Evolutionary conservation across 2,329 filamentous ascomycete species (phyloP).

Genomic region (Aspergillus pseudoglaucus): DNA sequence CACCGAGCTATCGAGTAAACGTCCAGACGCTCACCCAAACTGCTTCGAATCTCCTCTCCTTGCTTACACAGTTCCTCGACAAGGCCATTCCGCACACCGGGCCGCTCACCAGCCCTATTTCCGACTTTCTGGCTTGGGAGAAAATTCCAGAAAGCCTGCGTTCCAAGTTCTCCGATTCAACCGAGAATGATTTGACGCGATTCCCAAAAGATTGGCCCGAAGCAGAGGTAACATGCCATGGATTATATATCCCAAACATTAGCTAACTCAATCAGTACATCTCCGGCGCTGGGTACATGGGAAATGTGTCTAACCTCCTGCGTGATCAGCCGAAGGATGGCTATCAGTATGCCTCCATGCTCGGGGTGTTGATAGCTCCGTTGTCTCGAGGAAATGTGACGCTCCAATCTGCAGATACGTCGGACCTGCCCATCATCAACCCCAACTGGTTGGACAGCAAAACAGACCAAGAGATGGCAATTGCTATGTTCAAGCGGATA

Average conservation of each 20-base stretch:
- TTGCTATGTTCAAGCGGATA: constrained; percentile 39
- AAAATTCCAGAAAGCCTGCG: constrained; percentile 23
- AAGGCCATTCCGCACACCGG: constrained; percentile 13
- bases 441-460: constrained; percentile 41
- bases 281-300: constrained; percentile 17
- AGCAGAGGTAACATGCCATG: constrained; percentile 17
- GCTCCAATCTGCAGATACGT: constrained; percentile 20
- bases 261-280: constrained; percentile 16
- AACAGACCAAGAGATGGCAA: constrained; percentile 38
- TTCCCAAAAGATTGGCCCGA: constrained; percentile 34
- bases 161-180: constrained; percentile 10
- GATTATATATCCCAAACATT: not conserved
- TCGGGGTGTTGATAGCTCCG: constrained; percentile 23
- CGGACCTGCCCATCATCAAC: constrained; percentile 39
- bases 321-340: constrained; percentile 14
- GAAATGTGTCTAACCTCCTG: constrained; percentile 16
- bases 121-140: constrained; percentile 26
- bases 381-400: constrained; percentile 42
- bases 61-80: constrained; percentile 6
- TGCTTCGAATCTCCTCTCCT: constrained; percentile 10
- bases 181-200: constrained; percentile 10
- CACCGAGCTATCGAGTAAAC: constrained; percentile 20
- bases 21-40: constrained; percentile 19
- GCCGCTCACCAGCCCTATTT: constrained; percentile 17
- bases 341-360: constrained; percentile 20